phyloP scores from a whole-genome alignment of 225 moss, liverwort and hornwort genomes.

The Anthoceros angustus region DNA sequence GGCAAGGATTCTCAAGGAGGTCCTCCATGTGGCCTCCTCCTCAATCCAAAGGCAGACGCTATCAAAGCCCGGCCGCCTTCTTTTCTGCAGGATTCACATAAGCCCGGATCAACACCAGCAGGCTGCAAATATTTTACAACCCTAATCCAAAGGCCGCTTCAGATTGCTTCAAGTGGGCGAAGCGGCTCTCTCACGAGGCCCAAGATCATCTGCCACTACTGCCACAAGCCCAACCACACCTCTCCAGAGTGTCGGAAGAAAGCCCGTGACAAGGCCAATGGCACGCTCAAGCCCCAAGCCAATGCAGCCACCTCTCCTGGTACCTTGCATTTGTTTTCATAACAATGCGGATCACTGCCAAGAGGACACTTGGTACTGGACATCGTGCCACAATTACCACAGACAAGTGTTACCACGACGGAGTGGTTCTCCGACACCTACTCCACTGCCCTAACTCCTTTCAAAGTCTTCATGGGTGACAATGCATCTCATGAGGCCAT shows the following conservation, averaged over 20 bases:
- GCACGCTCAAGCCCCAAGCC: neutral
- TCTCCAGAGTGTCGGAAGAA: neutral
- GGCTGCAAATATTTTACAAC: too few species aligned
- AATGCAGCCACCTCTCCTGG: neutral
- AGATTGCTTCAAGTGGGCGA: too few species aligned
- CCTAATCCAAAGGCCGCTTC: too few species aligned
- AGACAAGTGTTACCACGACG: too few species aligned
- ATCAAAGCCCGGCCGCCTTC: too few species aligned
- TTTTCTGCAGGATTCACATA: too few species aligned
- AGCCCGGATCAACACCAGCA: too few species aligned
- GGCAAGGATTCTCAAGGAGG: too few species aligned
- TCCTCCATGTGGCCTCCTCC: too few species aligned
- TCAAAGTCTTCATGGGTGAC: neutral
- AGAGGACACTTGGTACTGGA: constrained; percentile 6
- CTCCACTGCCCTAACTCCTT: neutral
- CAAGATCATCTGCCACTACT: neutral
- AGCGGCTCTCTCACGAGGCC: neutral
- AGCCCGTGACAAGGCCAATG: neutral
- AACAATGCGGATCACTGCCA: too few species aligned
- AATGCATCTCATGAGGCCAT: neutral
- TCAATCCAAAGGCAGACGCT: too few species aligned
- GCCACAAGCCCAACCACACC: neutral
- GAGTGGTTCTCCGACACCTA: constrained; percentile 3
- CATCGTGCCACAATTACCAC: too few species aligned
- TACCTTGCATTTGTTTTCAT: neutral